Conservation (phyloP, 495 filamentous ascomycete genomes). For the Thozetella sp. region DNA sequence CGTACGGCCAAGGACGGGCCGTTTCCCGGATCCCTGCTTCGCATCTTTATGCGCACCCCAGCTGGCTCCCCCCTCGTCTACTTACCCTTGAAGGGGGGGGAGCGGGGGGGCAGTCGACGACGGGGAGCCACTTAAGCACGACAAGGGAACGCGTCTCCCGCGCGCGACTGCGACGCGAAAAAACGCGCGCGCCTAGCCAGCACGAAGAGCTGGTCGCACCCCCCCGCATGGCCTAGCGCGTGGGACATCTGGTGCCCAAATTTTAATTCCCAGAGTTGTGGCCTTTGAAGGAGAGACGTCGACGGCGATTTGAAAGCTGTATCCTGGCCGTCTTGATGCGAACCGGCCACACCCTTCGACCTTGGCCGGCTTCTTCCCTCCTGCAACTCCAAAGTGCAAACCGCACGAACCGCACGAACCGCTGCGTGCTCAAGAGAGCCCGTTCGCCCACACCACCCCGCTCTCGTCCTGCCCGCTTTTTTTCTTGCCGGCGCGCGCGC, state of each 20-base stretch:
- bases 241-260: not conserved
- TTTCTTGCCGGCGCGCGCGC: not conserved
- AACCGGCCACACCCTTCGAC: not conserved
- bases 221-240: not conserved
- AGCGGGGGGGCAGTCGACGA: conserved; percentile 3
- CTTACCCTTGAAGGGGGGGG: not conserved
- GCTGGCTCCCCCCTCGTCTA: not conserved
- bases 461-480: no score
- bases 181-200: not conserved
- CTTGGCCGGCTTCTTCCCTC: not conserved
- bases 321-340: not conserved
- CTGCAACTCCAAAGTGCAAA: not conserved
- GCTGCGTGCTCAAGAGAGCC: not conserved
- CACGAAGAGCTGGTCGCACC: conserved; percentile 2
- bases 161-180: conserved; percentile 1
- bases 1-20: no score
- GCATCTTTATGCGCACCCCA: conserved; percentile 15
- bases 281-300: no score
- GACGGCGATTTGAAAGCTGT: not conserved
- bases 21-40: conserved; percentile 16
- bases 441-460: not conserved
- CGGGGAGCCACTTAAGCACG: not conserved
- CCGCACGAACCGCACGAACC: not conserved
- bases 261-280: not conserved
- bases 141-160: not conserved